A percentile compares a stretch with the other conserved stretches of the same genome.
phyloP scores from a whole-genome alignment of 345 rosid genomes.

The Lepidium aucheri region DNA sequence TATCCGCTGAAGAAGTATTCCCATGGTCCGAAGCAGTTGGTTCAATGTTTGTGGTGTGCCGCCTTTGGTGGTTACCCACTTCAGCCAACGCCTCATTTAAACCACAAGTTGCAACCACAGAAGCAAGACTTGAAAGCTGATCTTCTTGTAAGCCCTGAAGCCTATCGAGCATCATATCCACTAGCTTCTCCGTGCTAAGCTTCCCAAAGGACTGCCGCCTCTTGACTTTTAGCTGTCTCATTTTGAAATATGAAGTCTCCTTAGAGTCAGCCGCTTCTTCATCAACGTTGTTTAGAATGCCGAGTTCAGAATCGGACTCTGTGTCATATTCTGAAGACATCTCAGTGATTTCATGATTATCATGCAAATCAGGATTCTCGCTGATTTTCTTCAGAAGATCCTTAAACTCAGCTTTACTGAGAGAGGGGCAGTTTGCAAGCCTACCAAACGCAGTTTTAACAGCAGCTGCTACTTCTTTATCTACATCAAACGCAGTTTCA shows the following conservation, averaged over 20 bases:
- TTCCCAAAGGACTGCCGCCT: slow-evolving; percentile 57
- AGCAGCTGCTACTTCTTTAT: slow-evolving; percentile 88
- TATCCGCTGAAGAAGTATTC: slow-evolving; percentile 36
- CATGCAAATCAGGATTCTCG: slow-evolving; percentile 54
- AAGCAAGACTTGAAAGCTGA: slow-evolving; percentile 86
- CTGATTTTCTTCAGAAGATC: slow-evolving; percentile 64
- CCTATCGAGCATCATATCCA: slow-evolving; percentile 75
- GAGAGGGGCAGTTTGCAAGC: slow-evolving; percentile 51
- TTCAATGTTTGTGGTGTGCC: slow-evolving; percentile 16
- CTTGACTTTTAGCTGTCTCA: slow-evolving; percentile 40
- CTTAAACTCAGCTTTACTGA: slow-evolving; percentile 59
- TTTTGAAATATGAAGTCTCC: slow-evolving; percentile 25
- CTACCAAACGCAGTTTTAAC: slow-evolving; percentile 67
- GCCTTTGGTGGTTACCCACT: slow-evolving; percentile 38
- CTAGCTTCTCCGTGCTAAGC: slow-evolving; percentile 43
- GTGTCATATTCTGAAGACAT: slow-evolving; percentile 49
- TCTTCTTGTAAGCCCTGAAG: slow-evolving; percentile 70
- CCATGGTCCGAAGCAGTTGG: slow-evolving; percentile 28
- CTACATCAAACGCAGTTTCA: slow-evolving; percentile 85
- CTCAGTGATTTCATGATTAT: slow-evolving; percentile 40
- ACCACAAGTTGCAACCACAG: slow-evolving; percentile 93
- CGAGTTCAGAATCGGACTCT: slow-evolving; percentile 47
- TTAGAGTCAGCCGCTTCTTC: slow-evolving; percentile 24
- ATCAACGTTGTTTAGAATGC: slow-evolving; percentile 25
- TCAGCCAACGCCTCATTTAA: slow-evolving; percentile 83